Evolutionary conservation across 495 filamentous ascomycete genomes (phyloP).

Genomic region (Penicillium chermesinum): DNA sequence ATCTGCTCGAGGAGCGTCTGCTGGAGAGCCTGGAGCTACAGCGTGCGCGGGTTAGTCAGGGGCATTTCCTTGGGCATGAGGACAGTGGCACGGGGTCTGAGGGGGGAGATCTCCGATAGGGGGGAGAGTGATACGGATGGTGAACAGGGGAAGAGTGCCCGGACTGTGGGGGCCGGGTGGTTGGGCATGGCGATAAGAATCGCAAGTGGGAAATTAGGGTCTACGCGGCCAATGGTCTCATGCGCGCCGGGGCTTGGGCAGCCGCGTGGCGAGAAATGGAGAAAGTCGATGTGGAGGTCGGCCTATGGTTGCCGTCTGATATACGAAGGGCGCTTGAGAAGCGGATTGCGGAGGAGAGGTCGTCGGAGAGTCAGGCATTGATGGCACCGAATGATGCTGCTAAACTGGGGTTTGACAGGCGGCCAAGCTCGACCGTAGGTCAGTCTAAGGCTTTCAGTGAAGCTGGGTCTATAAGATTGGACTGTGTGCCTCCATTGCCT

Average conservation of each 20-base stretch:
- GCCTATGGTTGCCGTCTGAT: conserved; percentile 59
- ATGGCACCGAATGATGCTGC: neutral
- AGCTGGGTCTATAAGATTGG: neutral
- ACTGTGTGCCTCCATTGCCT: neutral
- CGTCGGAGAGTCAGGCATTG: neutral
- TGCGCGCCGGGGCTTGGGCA: conserved; percentile 87
- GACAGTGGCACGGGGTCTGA: conserved; percentile 32
- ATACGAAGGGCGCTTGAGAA: conserved; percentile 44
- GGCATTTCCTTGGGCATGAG: conserved; percentile 55
- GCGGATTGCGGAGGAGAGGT: conserved; percentile 23
- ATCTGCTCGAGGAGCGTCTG: conserved; percentile 86
- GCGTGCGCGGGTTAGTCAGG: conserved; percentile 67
- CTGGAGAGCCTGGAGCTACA: conserved; percentile 80
- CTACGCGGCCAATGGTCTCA: conserved; percentile 89
- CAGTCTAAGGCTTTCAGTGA: neutral
- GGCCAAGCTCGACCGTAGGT: neutral
- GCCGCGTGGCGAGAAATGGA: conserved; percentile 98
- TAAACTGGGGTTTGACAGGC: neutral
- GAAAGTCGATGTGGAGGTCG: conserved; percentile 87
- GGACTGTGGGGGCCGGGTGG: conserved; percentile 51
- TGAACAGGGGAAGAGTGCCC: conserved; percentile 53
- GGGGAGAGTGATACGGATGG: conserved; percentile 32
- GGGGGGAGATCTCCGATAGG: conserved; percentile 24
- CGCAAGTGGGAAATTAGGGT: conserved; percentile 81
- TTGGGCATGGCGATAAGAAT: conserved; percentile 37